Evolutionary conservation across 352 stramenopile genomes (phyloP), one percentile per base, ranked within the genome.

Genomic region (Pythium brachiatum): DNA sequence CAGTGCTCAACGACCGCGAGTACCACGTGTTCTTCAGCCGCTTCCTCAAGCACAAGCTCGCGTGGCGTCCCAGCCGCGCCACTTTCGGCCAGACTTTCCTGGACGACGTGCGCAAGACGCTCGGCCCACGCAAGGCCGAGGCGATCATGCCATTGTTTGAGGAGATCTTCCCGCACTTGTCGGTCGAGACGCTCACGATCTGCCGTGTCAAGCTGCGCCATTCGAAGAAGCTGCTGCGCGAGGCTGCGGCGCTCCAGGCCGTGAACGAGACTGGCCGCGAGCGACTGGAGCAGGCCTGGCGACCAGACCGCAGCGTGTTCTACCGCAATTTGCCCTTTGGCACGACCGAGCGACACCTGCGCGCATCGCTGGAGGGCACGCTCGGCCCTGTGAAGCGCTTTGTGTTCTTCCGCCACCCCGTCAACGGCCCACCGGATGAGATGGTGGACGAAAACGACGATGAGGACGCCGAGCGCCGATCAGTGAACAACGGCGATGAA

Each of bases 21-120:
- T 94, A 94, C 64, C 86, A 95, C 66, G 83, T 90, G 58, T 95
- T 95, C 65, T 95, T 92, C 67, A 88, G 76, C 44, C 86, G 86
- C 29, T 92, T 93, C 68, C 74, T 95, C 34, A 88, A 90, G 69
- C 87, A 95, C 75, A 95, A 95, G 64, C 77, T 95, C 51, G 84
- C 84, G 51, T 93, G 83, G 83, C 73, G 86, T 8, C 86, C 86
- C 8, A 92, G 88, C 65, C 83, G 83, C 51, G 41, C 79, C 11
- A 92, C 80, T 3, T 95, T 92, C 29, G 83, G 78, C 21, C 74
- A 90, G 32, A 95, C 84, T 12, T 95, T 95, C 63, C 64, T 95
- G 9, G 75, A 76, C 13, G 84, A 95, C 61, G 78, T 89, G 12
- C 78, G 81, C 25, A 86, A 81, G 62, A 88, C 77, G 4, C 68